Conservation (phyloP, 2,329 filamentous ascomycete genomes). For the Fulvia fulva region DNA sequence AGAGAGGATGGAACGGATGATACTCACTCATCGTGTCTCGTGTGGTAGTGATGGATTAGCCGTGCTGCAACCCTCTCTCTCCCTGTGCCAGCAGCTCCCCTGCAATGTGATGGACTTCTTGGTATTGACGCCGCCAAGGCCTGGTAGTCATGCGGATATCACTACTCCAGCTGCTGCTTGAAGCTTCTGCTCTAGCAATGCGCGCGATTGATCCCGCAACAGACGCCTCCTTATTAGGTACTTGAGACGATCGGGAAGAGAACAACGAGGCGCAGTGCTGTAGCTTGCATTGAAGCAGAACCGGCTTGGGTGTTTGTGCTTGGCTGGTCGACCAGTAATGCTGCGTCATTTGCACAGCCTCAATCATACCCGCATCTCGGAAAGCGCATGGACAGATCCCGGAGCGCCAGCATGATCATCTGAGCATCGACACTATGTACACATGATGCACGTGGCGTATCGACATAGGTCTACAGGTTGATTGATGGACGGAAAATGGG, state of each 20-base stretch:
- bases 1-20: not conserved
- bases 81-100: not conserved
- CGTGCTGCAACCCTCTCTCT: not conserved
- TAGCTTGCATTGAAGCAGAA: too few relatives aligned
- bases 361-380: not conserved
- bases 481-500: not conserved
- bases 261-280: not conserved
- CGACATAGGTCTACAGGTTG: not conserved
- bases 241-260: not conserved
- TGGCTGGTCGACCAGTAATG: not conserved
- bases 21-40: not conserved
- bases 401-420: not conserved
- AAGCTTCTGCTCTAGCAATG: not conserved
- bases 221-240: not conserved
- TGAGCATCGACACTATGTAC: too few relatives aligned
- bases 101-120: not conserved
- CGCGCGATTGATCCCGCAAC: not conserved
- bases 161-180: not conserved
- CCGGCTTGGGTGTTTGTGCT: too few relatives aligned
- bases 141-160: not conserved
- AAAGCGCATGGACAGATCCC: not conserved
- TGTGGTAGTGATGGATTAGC: not conserved
- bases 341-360: not conserved
- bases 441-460: not conserved
- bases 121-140: not conserved